Percentiles rank a stretch among this genome's conserved stretches.
These are phyloP conservation scores for Paratrypanosoma confusum DNA, from an alignment of 208 protist genomes.

Conservation along the genomic window DNA sequence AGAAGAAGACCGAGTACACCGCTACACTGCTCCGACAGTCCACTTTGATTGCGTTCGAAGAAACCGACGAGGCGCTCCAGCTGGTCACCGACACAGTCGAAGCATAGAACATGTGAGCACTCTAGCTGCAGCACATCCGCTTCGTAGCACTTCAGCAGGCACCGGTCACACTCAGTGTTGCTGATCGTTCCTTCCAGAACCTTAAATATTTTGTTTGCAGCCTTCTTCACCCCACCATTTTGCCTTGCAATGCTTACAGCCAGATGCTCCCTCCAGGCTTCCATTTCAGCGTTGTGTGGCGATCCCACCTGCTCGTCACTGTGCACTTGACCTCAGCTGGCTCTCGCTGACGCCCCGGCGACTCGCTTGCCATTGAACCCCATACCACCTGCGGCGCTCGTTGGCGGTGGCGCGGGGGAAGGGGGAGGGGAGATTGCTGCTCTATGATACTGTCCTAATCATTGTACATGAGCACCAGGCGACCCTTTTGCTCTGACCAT, in stretches of 20 bases:
- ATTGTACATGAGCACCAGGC: too few species aligned
- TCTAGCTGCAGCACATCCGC: not conserved
- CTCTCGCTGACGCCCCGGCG: too few species aligned
- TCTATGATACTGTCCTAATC: too few species aligned
- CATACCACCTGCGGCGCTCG: too few species aligned
- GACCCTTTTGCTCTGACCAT: too few species aligned
- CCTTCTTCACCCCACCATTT: not conserved
- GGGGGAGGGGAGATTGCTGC: too few species aligned
- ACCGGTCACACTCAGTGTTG: not conserved
- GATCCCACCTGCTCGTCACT: too few species aligned
- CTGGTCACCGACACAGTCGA: constrained; percentile 3
- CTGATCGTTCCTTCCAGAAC: constrained; percentile 3
- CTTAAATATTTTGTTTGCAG: not conserved
- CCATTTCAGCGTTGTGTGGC: too few species aligned
- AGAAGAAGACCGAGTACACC: not conserved
- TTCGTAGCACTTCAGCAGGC: constrained; percentile 2
- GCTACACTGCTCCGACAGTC: not conserved
- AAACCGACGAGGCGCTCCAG: constrained; percentile 2
- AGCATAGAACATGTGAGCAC: not conserved
- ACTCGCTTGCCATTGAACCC: too few species aligned
- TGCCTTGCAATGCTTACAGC: not conserved
- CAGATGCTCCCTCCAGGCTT: constrained; percentile 1
- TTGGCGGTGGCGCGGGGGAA: too few species aligned
- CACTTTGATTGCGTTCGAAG: not conserved
- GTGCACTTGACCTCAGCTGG: too few species aligned